These are phyloP conservation scores for Pichia inconspicua DNA, from an alignment of 1,139 yeast genomes.

Conservation along the genomic window DNA sequence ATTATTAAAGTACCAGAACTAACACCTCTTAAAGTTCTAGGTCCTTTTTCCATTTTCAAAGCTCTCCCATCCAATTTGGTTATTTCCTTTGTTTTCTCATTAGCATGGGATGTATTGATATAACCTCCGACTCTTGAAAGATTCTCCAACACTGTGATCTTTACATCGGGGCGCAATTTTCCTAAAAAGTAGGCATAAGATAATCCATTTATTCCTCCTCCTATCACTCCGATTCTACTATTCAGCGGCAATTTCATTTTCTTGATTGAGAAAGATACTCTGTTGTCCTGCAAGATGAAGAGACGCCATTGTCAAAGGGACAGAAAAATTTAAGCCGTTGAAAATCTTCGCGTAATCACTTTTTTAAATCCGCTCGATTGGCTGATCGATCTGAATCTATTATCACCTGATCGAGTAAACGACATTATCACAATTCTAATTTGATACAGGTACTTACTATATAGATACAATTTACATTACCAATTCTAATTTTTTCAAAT, in stretches of 20 bases:
- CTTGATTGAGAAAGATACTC: neutral
- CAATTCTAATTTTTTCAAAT: too few relatives aligned
- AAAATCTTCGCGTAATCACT: neutral
- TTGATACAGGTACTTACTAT: too few relatives aligned
- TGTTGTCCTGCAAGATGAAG: neutral
- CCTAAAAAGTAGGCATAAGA: slow-evolving; percentile 67
- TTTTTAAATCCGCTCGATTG: neutral
- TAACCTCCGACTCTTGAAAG: slow-evolving; percentile 65
- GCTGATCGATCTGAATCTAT: neutral
- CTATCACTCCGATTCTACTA: slow-evolving; percentile 40
- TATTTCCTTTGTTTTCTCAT: slow-evolving; percentile 6
- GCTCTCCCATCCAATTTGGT: slow-evolving; percentile 16
- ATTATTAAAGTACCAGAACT: slow-evolving; percentile 57
- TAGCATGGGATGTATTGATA: slow-evolving; percentile 43
- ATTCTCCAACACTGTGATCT: slow-evolving; percentile 56
- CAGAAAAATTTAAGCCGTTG: neutral
- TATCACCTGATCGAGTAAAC: neutral
- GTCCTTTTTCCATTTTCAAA: slow-evolving; percentile 54
- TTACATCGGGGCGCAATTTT: slow-evolving; percentile 63
- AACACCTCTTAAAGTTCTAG: slow-evolving; percentile 66
- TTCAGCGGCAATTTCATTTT: neutral
- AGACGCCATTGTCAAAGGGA: neutral
- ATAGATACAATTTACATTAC: too few relatives aligned
- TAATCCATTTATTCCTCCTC: slow-evolving; percentile 86
- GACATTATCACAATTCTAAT: too few relatives aligned